Conservation (phyloP, 2,329 filamentous ascomycete genomes). For the Cladophialophora exuberans region DNA sequence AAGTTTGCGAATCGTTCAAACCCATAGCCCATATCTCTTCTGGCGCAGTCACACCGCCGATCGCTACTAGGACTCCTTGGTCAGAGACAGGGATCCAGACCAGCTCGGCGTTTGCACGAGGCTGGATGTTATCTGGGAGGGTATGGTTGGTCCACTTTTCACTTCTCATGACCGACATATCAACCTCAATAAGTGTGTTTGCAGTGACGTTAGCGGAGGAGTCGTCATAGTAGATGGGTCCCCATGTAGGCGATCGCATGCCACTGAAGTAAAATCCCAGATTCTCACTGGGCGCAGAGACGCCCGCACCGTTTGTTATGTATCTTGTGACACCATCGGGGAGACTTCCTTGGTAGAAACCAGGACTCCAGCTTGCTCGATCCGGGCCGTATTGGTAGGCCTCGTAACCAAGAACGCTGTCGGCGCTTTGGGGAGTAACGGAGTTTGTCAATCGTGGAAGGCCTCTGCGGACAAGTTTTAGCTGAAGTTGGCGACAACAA, state of each 20-base stretch:
- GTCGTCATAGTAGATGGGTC: slow-evolving; percentile 49
- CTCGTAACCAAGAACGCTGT: slow-evolving; percentile 57
- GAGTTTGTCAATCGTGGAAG: slow-evolving; percentile 43
- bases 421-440: slow-evolving; percentile 34
- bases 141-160: slow-evolving; percentile 63
- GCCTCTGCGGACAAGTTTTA: slow-evolving; percentile 47
- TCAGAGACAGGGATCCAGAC: slow-evolving; percentile 60
- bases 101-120: slow-evolving; percentile 66
- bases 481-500: background rate
- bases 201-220: slow-evolving; percentile 57
- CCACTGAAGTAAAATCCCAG: slow-evolving; percentile 74
- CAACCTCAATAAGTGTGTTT: slow-evolving; percentile 62
- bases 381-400: slow-evolving; percentile 56
- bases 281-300: slow-evolving; percentile 70
- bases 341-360: slow-evolving; percentile 50
- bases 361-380: slow-evolving; percentile 47
- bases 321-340: slow-evolving; percentile 60
- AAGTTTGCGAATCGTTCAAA: slow-evolving; percentile 25
- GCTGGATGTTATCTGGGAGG: slow-evolving; percentile 53
- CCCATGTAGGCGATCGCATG: slow-evolving; percentile 55
- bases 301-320: slow-evolving; percentile 66
- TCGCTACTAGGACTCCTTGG: slow-evolving; percentile 42
- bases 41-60: slow-evolving; percentile 41
- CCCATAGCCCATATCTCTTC: slow-evolving; percentile 31
- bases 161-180: slow-evolving; percentile 57